These are phyloP conservation scores for Anthracocystis walkeri DNA, from an alignment of 1,284 basidiomycete genomes.

Conservation along the genomic window DNA sequence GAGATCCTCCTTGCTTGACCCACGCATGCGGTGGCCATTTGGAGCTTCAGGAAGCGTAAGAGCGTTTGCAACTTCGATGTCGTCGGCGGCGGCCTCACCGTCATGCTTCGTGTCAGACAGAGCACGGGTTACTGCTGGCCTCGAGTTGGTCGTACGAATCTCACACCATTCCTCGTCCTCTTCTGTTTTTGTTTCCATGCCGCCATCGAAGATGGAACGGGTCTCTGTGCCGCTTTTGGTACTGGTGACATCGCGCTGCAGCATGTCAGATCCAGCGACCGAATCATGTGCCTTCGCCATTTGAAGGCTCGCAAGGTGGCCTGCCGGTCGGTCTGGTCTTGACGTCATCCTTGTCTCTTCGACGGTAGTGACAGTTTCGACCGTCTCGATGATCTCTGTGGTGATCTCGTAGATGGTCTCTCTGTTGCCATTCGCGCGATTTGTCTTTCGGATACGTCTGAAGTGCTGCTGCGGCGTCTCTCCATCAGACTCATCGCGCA, in stretches of 20 bases:
- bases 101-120: background rate
- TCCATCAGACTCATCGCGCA: conserved; percentile 17
- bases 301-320: background rate
- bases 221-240: conserved; percentile 43
- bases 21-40: conserved; percentile 21
- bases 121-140: background rate
- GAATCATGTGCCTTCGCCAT: background rate
- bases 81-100: background rate
- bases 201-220: conserved; percentile 41
- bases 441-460: conserved; percentile 43
- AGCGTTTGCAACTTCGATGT: background rate
- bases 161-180: conserved; percentile 55
- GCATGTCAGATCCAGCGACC: background rate
- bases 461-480: conserved; percentile 37
- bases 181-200: conserved; percentile 43
- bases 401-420: conserved; percentile 71
- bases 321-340: background rate
- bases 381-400: conserved; percentile 70
- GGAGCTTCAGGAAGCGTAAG: conserved; percentile 31
- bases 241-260: conserved; percentile 44
- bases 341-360: conserved; percentile 24
- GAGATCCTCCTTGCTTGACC: conserved; percentile 2
- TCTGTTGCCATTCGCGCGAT: conserved; percentile 46
- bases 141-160: conserved; percentile 33
- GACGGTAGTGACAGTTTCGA: conserved; percentile 60